Conservation (phyloP, 345 rosid genomes). For the Populus nigra region DNA sequence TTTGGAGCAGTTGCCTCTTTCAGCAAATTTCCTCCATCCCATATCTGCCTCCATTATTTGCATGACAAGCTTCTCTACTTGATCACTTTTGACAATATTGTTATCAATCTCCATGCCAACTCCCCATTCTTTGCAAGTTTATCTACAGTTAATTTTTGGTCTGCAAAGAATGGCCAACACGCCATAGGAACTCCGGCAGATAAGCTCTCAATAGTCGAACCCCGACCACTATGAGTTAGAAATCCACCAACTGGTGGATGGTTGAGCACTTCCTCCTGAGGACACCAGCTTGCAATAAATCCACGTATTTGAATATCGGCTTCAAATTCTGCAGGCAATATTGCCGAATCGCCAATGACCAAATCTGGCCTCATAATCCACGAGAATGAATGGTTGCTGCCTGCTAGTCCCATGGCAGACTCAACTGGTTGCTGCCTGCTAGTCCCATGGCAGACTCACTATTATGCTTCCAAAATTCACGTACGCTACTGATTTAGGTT, state of each 20-base stretch:
- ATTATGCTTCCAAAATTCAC: neutral
- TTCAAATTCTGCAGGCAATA: neutral
- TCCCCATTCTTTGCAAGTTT: neutral
- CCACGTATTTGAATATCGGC: neutral
- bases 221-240: neutral
- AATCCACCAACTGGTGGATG: neutral
- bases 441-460: neutral
- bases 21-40: neutral
- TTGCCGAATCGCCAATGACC: no score
- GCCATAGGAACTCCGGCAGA: neutral
- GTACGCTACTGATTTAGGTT: neutral
- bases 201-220: neutral
- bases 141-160: neutral
- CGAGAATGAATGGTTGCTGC: neutral
- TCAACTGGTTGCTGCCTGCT: neutral
- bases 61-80: neutral
- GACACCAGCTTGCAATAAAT: neutral
- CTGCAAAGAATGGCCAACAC: neutral
- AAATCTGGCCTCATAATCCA: slow-evolving; percentile 2
- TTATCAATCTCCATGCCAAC: neutral
- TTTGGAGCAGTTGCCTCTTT: neutral
- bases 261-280: neutral
- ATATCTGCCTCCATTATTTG: neutral
- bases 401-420: neutral
- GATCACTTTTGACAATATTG: neutral